Conservation (phyloP, 2,329 filamentous ascomycete species). For the Aspergillus pseudoterreus region DNA sequence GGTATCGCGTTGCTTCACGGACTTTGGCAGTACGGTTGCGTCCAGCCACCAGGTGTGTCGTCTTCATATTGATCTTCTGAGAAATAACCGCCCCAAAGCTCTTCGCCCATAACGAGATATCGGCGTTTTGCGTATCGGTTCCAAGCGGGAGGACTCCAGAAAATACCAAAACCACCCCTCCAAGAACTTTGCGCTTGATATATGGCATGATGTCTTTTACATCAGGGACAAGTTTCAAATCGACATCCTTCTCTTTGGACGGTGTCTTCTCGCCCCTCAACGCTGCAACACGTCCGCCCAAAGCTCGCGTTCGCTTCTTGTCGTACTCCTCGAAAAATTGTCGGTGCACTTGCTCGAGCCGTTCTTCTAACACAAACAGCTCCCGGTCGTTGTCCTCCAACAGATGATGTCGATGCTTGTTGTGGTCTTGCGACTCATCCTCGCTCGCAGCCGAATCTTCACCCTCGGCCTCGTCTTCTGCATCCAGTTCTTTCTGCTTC, state of each 20-base stretch:
- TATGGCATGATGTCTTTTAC: conserved; percentile 78
- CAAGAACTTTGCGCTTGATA: conserved; percentile 74
- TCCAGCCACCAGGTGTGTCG: conserved; percentile 51
- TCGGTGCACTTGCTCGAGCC: conserved; percentile 70
- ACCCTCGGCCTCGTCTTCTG: conserved; percentile 66
- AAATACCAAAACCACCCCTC: conserved; percentile 74
- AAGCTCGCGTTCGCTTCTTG: conserved; percentile 41
- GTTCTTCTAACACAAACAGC: conserved; percentile 69
- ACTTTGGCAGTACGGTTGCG: conserved; percentile 83
- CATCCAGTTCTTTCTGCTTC: conserved; percentile 86
- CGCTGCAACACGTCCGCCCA: conserved; percentile 47
- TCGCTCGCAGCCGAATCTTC: conserved; percentile 43
- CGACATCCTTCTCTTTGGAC: conserved; percentile 42
- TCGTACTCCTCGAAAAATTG: conserved; percentile 85
- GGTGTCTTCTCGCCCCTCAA: conserved; percentile 47
- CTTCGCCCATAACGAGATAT: conserved; percentile 81
- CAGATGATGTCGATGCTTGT: conserved; percentile 64
- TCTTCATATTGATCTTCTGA: conserved; percentile 43
- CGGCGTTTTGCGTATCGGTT: conserved; percentile 72
- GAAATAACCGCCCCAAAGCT: conserved; percentile 70
- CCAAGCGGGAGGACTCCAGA: conserved; percentile 86
- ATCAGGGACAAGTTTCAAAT: conserved; percentile 69
- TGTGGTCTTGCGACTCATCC: conserved; percentile 36
- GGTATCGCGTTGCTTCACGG: conserved; percentile 73
- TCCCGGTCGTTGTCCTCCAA: conserved; percentile 86